Evolutionary conservation across 2,329 filamentous ascomycete species (phyloP), one percentile per base, ranked within the genome.

Genomic region (Didymella glomerata): DNA sequence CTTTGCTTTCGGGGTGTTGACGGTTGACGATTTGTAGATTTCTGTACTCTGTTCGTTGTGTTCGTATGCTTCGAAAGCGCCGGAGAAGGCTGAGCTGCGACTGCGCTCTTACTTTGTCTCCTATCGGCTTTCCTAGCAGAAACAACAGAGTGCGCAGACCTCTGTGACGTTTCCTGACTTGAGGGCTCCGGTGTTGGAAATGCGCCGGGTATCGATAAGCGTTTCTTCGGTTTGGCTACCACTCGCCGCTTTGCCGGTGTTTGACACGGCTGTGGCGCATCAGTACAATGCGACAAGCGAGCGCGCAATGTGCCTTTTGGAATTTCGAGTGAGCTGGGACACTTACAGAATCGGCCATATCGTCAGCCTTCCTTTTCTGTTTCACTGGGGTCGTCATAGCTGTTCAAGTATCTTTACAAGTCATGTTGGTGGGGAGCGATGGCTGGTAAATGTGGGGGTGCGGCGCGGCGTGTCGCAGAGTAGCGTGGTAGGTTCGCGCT

Each of bases 121-220:
- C 30, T 38, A 11, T 54, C 40, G 5, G 41, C 22, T 44, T 54
- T 55, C 32, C 51, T 51, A 6, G 52, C 51, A 25, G 52, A 55
- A 27, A 60, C 44, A 32, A 60, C 57, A 40, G 57, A 60, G 8
- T 60, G 57, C 47, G 57, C 57, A 32, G 57, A 60, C 13, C 30
- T 48, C 7, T 60, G 51, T 28, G 57, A 32, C 6, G 52, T 55
- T 51, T 60, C 57, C 28, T 60, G 56, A 16, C 56, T 60, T 34
- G 52, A 55, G 11, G 24, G 36, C 38, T 55, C 51, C 51, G 34
- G 11, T 50, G 28, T 55, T 22, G 57, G 57, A 45, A 60, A 60
- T 48, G 57, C 57, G 51, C 57, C 57, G 48, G 57, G 57, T 55
- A 60, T 55, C 52, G 57, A 60, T 60, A 55, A 54, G 57, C 57